phyloP scores from a whole-genome alignment of 1,284 basidiomycete genomes.

The Pholiota adiposa region DNA sequence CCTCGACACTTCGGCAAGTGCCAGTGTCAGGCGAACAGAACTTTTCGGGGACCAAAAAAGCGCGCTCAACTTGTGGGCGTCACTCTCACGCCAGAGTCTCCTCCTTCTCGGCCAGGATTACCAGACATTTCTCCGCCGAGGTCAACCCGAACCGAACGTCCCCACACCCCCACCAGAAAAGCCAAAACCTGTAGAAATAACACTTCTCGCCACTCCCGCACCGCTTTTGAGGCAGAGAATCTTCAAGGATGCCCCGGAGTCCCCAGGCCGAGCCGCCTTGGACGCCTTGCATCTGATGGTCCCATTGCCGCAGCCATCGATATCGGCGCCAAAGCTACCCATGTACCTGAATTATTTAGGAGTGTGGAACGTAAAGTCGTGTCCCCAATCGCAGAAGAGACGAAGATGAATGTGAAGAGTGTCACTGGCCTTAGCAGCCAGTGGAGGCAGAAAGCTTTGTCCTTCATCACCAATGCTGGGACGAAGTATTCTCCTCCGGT shows the following conservation, averaged over 20 bases:
- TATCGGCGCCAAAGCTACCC: constrained; percentile 46
- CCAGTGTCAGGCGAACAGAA: constrained; percentile 49
- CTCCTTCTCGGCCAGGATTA: constrained; percentile 65
- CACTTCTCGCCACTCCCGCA: constrained; percentile 25
- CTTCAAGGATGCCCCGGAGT: constrained; percentile 47
- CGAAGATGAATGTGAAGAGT: constrained; percentile 31
- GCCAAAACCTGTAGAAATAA: constrained; percentile 7
- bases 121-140: constrained; percentile 33
- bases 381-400: constrained; percentile 32
- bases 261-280: constrained; percentile 53
- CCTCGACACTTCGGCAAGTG: constrained; percentile 41
- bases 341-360: constrained; percentile 65
- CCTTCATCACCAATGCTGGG: constrained; percentile 18
- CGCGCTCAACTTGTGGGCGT: constrained; percentile 65
- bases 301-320: constrained; percentile 53
- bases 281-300: constrained; percentile 64
- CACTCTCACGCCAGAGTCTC: constrained; percentile 61
- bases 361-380: constrained; percentile 40
- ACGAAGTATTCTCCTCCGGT: constrained; percentile 35
- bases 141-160: constrained; percentile 41
- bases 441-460: constrained; percentile 12
- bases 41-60: constrained; percentile 76
- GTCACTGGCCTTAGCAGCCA: constrained; percentile 21
- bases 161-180: constrained; percentile 28
- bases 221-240: constrained; percentile 37